Evolutionary conservation across 805 yeast genomes (phyloP), one percentile per base, ranked within the genome.

Genomic region (Cyberlindnera euphorbiiphila): DNA sequence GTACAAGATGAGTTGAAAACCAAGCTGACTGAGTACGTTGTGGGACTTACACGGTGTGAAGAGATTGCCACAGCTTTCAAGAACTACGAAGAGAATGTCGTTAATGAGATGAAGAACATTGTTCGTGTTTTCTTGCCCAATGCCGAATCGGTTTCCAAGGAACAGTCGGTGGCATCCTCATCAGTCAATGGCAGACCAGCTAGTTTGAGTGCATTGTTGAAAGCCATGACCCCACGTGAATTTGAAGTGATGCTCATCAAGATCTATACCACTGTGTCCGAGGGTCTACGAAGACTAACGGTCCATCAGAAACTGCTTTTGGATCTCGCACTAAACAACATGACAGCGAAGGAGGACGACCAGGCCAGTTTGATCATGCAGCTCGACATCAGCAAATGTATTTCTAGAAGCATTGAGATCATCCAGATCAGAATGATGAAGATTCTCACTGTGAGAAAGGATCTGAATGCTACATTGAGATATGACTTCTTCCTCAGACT

Each of bases 361-460:
- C 59, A 57, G 27, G 54, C 59, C 14, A 56, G 58, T 36, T 54
- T 61, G 49, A 59, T 81, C 6, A 71, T 80, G 61, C 71, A 78
- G 12, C 57, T 86, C 30, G 95, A 85, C 51, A 76, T 85, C 14
- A 72, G 85, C 1, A 61, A 64, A 8, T 74, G 86, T 3, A 77
- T 88, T 11, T 73, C 75, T 41, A 75, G 72, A 38, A 78, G 86
- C 1, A 81, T 87, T 10, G 81, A 78, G 34, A 68, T 79, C 20
- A 68, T 88, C 9, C 96, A 89, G 51, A 65, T 76, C 5, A 69
- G 98, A 41, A 67, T 89, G 63, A 81, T 86, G 13, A 85, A 84
- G 51, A 73, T 93, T 12, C 69, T 89, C 11, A 74, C 76, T 37
- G 94, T 85, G 6, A 71, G 98, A 45, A 76, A 81, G 54, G 87